phyloP scores from a whole-genome alignment of 2,329 filamentous ascomycete genomes.

The Venturia pyrina region DNA sequence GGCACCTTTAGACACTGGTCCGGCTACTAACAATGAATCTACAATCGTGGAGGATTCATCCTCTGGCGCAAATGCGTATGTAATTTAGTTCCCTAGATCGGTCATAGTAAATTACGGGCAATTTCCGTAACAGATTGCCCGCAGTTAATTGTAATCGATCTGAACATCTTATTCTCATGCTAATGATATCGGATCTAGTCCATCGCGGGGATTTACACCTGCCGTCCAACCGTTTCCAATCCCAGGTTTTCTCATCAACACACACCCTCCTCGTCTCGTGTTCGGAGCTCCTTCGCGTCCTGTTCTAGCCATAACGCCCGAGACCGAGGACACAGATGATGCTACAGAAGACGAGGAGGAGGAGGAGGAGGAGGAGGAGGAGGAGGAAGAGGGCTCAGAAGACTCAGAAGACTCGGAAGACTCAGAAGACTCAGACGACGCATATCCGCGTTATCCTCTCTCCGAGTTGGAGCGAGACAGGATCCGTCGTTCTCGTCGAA shows the following conservation, averaged over 20 bases:
- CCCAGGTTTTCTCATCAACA: background rate
- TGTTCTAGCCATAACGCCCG: background rate
- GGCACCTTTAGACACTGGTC: background rate
- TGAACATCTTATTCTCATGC: background rate
- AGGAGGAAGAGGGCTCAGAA: no score
- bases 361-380: background rate
- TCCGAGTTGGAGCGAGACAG: background rate
- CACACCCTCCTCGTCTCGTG: background rate
- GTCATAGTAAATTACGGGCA: background rate
- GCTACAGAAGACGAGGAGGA: background rate
- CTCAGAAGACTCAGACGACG: background rate
- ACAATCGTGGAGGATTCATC: background rate
- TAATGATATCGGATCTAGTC: background rate
- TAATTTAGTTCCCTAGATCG: background rate
- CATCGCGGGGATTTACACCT: background rate
- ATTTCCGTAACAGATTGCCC: background rate
- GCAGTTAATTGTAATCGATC: background rate
- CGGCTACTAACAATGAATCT: background rate
- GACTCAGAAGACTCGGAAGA: background rate
- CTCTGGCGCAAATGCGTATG: background rate
- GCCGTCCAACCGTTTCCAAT: background rate
- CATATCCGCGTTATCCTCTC: background rate
- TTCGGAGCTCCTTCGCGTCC: background rate
- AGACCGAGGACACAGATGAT: background rate
- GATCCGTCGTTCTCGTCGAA: background rate